phyloP scores from a whole-genome alignment of 1,139 yeast genomes.

The Taiozyma sp. region DNA sequence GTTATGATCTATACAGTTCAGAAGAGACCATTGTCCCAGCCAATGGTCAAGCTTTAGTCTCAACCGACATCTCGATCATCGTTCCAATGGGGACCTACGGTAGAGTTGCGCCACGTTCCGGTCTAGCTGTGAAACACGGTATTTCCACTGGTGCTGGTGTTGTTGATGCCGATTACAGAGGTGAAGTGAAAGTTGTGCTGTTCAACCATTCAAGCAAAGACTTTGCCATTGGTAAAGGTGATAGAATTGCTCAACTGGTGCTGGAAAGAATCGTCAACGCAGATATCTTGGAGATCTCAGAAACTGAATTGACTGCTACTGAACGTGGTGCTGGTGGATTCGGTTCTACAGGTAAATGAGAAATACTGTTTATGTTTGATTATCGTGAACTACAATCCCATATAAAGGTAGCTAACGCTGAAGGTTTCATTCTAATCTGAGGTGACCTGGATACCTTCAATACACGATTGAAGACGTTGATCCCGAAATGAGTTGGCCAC shows the following conservation, averaged over 20 bases:
- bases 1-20: slow-evolving; percentile 84
- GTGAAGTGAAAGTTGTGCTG: slow-evolving; percentile 83
- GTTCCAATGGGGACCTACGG: slow-evolving; percentile 95
- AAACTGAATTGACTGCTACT: slow-evolving; percentile 57
- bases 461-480: too few relatives aligned
- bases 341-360: slow-evolving; percentile 74
- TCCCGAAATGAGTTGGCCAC: too few relatives aligned
- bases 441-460: too few relatives aligned
- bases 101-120: slow-evolving; percentile 95
- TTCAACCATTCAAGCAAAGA: slow-evolving; percentile 70
- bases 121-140: slow-evolving; percentile 92
- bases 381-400: too few relatives aligned
- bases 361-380: too few relatives aligned
- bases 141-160: slow-evolving; percentile 98
- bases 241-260: slow-evolving; percentile 73
- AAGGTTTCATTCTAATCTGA: too few relatives aligned
- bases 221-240: slow-evolving; percentile 37
- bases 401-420: too few relatives aligned
- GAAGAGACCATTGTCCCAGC: slow-evolving; percentile 70
- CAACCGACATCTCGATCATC: slow-evolving; percentile 82
- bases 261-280: slow-evolving; percentile 81
- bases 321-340: slow-evolving; percentile 92
- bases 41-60: slow-evolving; percentile 79
- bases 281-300: slow-evolving; percentile 58
- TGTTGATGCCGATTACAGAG: slow-evolving; percentile 94